Conservation (phyloP, 768 basidiomycete species). For the Mycena vulgaris region DNA sequence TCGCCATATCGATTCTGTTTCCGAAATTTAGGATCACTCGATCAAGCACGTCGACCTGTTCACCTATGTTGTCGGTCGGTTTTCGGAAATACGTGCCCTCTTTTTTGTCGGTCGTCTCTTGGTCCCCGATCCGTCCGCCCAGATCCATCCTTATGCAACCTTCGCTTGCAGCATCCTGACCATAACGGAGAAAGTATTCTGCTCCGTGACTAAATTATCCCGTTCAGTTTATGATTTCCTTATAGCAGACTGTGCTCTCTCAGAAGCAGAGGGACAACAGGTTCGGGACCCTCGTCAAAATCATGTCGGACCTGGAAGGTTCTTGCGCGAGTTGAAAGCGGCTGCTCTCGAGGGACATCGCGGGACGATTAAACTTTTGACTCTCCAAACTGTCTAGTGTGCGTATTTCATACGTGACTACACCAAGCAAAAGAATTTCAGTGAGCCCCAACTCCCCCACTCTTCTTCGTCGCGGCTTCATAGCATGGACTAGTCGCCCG, state of each 20-base stretch:
- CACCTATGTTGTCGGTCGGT: background rate
- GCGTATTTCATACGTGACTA: constrained; percentile 49
- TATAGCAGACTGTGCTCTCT: background rate
- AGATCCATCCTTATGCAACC: constrained; percentile 28
- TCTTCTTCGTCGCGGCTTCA: background rate
- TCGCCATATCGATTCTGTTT: background rate
- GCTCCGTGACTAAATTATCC: background rate
- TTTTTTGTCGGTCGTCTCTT: background rate
- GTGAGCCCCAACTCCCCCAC: constrained; percentile 28
- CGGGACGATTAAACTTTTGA: constrained; percentile 38
- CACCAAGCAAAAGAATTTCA: constrained; percentile 37
- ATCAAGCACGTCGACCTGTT: constrained; percentile 11
- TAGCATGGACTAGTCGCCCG: constrained; percentile 9
- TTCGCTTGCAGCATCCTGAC: constrained; percentile 23
- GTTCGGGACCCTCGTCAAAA: constrained; percentile 13
- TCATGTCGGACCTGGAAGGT: background rate
- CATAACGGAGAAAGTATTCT: constrained; percentile 20
- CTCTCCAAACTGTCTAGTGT: constrained; percentile 46
- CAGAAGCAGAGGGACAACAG: constrained; percentile 24
- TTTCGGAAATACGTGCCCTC: constrained; percentile 17
- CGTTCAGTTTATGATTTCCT: background rate
- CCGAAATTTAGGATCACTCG: background rate
- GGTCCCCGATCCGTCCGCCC: background rate
- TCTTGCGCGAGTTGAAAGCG: constrained; percentile 9
- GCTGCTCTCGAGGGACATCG: constrained; percentile 28